Conservation (phyloP, 345 rosid genomes). For the Eucalyptus marginata region DNA sequence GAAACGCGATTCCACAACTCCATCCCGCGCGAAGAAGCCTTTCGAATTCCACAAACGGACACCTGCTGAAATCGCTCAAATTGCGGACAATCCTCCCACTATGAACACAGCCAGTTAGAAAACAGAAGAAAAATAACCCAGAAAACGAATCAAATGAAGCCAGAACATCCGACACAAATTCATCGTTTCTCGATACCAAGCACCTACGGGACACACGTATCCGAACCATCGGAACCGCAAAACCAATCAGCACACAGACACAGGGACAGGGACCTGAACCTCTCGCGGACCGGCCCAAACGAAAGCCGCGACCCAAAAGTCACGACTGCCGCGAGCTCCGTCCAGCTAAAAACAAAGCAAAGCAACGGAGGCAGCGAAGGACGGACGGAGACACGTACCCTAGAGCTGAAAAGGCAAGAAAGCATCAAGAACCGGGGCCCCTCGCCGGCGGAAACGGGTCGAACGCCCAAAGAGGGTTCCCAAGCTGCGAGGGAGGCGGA, state of each 20-base stretch:
- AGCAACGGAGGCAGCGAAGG: too few relatives aligned
- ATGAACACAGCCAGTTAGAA: background rate
- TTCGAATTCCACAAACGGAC: background rate
- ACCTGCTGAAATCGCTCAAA: background rate
- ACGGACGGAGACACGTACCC: background rate
- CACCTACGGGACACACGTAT: background rate
- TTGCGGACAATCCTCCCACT: background rate
- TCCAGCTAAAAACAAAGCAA: background rate
- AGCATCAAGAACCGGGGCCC: background rate
- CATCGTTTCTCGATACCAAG: background rate
- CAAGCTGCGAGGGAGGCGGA: background rate
- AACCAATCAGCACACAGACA: background rate
- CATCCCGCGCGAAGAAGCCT: background rate
- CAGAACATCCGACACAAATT: background rate
- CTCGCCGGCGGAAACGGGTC: too few relatives aligned
- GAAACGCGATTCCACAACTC: background rate
- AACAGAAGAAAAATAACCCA: background rate
- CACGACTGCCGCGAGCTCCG: background rate
- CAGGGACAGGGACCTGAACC: background rate
- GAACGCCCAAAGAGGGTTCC: too few relatives aligned
- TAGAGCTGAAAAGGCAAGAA: background rate
- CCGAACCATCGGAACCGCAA: background rate
- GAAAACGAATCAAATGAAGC: background rate
- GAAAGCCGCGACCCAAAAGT: background rate
- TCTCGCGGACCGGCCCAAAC: background rate